phyloP scores from a whole-genome alignment of 31 red algal species.

The Porphyra umbilicalis region DNA sequence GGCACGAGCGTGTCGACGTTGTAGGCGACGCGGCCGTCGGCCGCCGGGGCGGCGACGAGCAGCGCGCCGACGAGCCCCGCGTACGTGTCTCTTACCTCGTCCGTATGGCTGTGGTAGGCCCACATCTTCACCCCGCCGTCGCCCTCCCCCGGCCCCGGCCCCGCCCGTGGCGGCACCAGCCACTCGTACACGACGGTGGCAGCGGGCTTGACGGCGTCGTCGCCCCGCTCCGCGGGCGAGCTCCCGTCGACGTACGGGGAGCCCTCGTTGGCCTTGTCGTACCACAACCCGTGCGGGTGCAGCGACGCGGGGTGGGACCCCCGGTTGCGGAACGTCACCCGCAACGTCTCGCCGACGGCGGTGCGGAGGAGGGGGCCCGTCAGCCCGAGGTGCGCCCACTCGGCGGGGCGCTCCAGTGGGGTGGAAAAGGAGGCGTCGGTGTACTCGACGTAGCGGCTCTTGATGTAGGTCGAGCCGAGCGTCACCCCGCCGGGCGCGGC shows the following conservation, averaged over 20 bases:
- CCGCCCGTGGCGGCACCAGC: constrained; percentile 21
- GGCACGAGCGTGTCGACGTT: constrained; percentile 23
- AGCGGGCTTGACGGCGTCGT: constrained; percentile 10
- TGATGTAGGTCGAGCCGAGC: constrained; percentile 28
- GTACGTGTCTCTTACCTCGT: constrained; percentile 32
- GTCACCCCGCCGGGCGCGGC: constrained; percentile 4
- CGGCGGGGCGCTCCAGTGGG: constrained; percentile 4
- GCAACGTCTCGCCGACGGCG: constrained; percentile 11
- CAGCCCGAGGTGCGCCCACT: constrained; percentile 12
- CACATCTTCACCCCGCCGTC: constrained; percentile 19
- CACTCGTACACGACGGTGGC: constrained; percentile 16
- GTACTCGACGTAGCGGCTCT: constrained; percentile 28
- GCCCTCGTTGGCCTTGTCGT: constrained; percentile 29
- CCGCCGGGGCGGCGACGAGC: constrained; percentile 1
- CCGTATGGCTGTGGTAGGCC: constrained; percentile 34
- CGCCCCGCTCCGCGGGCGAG: not conserved
- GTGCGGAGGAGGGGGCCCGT: constrained; percentile 34
- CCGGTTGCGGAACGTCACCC: constrained; percentile 19
- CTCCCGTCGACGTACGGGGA: constrained; percentile 28
- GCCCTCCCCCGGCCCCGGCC: constrained; percentile 29
- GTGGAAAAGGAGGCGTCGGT: constrained; percentile 18
- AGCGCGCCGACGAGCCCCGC: constrained; percentile 31
- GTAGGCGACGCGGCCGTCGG: not conserved
- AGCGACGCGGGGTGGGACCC: constrained; percentile 6
- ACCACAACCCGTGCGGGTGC: constrained; percentile 44